Base-by-base conservation (phyloP, 2,329 filamentous ascomycete species). In the Colletotrichum camelliae region DNA sequence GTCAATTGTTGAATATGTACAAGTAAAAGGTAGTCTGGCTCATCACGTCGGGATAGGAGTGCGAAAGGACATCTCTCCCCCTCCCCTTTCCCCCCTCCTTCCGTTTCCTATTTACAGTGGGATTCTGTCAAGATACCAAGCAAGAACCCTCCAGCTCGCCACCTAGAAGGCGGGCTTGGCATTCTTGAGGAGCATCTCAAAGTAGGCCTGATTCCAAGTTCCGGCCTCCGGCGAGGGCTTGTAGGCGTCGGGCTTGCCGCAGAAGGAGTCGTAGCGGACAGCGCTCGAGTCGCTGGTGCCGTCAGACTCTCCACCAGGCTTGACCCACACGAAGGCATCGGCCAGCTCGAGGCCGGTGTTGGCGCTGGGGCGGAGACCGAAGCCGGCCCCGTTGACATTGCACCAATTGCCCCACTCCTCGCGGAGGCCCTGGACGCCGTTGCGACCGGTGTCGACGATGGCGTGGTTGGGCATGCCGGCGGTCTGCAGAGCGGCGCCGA, bases 301-400 rank as follows among this genome's bases (percentile, higher is more conserved):
- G 69, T 86, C 79, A 10, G 84, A 94, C 82, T 89, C 87, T 75
- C 87, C 87, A 78, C 91, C 91, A 18, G 92, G 92, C 88, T 93
- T 93, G 80, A 92, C 85, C 92, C 91, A 93, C 65, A 93, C 91
- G 78, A 93, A 91, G 43, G 91, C 90, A 82, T 93, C 92, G 68
- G 88, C 87, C 24, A 91, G 87, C 8, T 84, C 81, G 79, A 89
- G 85, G 60, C 89, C 90, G n/a, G 91, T 93, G 78, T 88, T 82
- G 7, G 90, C 86, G 3, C 89, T 90, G 1, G 91, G 90, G 52
- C 90, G 88, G 64, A 86, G 83, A 77, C 92, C 92, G 79, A 93
- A 93, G 48, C 92, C 92, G 74, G 91, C 90, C 64, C 88, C 89
- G 64, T 86, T 87, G 77, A 93, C 87, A 80, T 93, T 92, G 84